A percentile compares a stretch with the other conserved stretches of the same genome.
These are phyloP conservation scores for Lophiotrema nucula DNA, from an alignment of 495 filamentous ascomycete species.

Conservation along the genomic window DNA sequence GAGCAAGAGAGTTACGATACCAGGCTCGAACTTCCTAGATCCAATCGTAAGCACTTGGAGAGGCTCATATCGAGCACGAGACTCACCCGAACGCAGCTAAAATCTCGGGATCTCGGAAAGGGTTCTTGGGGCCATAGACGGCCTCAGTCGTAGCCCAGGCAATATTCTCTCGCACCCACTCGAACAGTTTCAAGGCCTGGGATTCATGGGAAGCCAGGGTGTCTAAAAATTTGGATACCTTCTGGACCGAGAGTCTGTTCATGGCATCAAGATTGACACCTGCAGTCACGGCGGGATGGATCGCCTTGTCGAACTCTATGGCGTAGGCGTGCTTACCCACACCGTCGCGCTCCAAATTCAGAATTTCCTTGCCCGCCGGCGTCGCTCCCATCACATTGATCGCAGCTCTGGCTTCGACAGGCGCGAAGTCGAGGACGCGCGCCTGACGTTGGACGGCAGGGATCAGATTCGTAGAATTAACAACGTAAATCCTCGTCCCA, in stretches of 20 bases:
- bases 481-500: conserved; percentile 43
- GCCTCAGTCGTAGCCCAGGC: conserved; percentile 51
- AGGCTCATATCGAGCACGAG: too few relatives aligned
- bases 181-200: conserved; percentile 16
- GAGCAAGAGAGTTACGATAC: conserved; percentile 40
- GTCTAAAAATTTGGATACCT: conserved; percentile 31
- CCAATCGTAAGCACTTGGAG: not conserved
- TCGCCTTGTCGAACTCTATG: conserved; percentile 36
- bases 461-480: conserved; percentile 41
- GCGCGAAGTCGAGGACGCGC: conserved; percentile 41
- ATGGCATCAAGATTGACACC: conserved; percentile 43
- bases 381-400: conserved; percentile 38
- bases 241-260: conserved; percentile 42
- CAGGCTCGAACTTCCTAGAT: conserved; percentile 46
- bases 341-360: conserved; percentile 35
- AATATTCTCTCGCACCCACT: conserved; percentile 48
- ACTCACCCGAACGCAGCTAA: conserved; percentile 49
- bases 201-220: conserved; percentile 11
- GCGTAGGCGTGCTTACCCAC: conserved; percentile 40
- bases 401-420: conserved; percentile 43
- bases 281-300: conserved; percentile 39
- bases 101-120: conserved; percentile 45
- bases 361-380: conserved; percentile 34
- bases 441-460: conserved; percentile 40
- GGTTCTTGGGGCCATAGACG: conserved; percentile 53